Base-by-base conservation (phyloP, 805 yeast genomes). In the Ogataea polymorpha region DNA sequence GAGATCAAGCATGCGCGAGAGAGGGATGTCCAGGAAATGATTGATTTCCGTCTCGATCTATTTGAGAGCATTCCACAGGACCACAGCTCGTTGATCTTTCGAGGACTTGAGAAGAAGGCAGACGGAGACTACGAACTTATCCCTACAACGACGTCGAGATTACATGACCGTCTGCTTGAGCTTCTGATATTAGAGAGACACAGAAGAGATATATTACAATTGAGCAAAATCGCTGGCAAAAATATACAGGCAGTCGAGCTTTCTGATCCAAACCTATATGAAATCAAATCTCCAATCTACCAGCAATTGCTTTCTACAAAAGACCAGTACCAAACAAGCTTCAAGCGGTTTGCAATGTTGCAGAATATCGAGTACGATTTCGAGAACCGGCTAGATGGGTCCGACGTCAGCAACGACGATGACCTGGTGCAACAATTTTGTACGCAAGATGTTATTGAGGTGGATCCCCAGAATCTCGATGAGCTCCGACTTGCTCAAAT, bases 311-410 rank as follows among this genome's bases (percentile, higher is more conserved):
- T 48, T 16, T 35, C 37, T 2, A 41, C 50, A 6, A 41, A 39
- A 7, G 58, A 49, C 1, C 42, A 43, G 1, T 57, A 61, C 40
- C 42, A 42, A 10, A 50, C 46, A 4, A 55, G 57, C n/a, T 66
- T 63, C 41, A 51, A 41, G 27, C 56, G 55, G 36, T 57, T 67
- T 30, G 61, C 68, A 2, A 38, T 64, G 23, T 44, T 66, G 12
- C 71, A 67, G 43, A 59, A 53, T 20, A 40, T 66, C 6, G 71
- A 67, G 45, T 65, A 59, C 32, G 59, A 61, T 30, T 64, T 62
- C 41, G 71, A 67, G 34, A 50, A 54, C 28, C 37, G 24, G 1
- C 34, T 61, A 14, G 58, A 53, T 5, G 53, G 48, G 7, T 53
- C 49, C 10, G 62, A 59, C 34, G 53, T 59, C 30, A 42, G 52